Percentiles rank a stretch among this genome's conserved stretches.
These are phyloP conservation scores for Talaromyces sp. DNA, from an alignment of 2,329 filamentous ascomycete genomes.

Conservation along the genomic window DNA sequence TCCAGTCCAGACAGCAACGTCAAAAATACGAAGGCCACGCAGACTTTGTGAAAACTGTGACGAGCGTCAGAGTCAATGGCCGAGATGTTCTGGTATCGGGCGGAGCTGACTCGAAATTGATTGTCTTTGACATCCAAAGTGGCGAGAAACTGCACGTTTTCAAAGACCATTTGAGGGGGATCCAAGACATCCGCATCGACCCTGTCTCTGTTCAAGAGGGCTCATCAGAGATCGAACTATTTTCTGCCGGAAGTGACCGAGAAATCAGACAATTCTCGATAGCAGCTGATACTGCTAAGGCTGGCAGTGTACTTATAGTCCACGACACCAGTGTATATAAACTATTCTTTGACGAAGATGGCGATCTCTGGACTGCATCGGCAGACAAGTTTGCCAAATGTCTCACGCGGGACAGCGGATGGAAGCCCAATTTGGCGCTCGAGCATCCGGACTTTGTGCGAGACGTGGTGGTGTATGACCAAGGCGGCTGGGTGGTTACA, in stretches of 20 bases:
- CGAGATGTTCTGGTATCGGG: constrained; percentile 65
- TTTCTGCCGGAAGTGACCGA: constrained; percentile 75
- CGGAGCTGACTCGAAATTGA: constrained; percentile 70
- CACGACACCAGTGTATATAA: constrained; percentile 91
- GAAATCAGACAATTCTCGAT: constrained; percentile 64
- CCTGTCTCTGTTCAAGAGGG: constrained; percentile 49
- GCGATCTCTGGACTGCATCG: constrained; percentile 86
- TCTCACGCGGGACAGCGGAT: constrained; percentile 62
- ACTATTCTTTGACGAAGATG: constrained; percentile 65
- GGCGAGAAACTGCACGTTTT: constrained; percentile 68
- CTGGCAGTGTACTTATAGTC: constrained; percentile 62
- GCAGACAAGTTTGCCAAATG: constrained; percentile 86
- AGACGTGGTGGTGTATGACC: constrained; percentile 64
- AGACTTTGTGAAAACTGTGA: constrained; percentile 85
- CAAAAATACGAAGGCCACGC: constrained; percentile 68
- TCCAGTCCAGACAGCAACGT: constrained; percentile 50
- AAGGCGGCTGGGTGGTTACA: constrained; percentile 74
- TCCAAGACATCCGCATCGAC: constrained; percentile 76
- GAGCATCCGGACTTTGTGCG: constrained; percentile 86
- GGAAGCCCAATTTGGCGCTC: constrained; percentile 66
- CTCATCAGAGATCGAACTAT: constrained; percentile 49
- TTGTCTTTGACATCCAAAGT: constrained; percentile 73
- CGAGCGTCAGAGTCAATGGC: constrained; percentile 56
- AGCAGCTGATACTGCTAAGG: constrained; percentile 22
- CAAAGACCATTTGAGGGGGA: constrained; percentile 70